Conservation (phyloP, 306 rosid genomes). For the Rosa persica region DNA sequence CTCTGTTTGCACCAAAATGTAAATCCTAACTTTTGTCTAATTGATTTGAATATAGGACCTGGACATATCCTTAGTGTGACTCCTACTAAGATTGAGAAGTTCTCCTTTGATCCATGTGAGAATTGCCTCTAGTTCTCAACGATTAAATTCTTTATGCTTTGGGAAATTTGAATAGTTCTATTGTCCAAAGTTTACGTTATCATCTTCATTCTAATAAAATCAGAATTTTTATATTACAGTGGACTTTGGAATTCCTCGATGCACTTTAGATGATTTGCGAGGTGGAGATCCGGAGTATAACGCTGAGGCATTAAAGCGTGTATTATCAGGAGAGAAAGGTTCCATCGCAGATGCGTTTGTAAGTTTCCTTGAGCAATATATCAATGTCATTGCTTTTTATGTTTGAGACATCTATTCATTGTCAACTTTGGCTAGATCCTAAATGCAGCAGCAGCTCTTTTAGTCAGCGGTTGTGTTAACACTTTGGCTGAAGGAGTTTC, state of each 20-base stretch:
- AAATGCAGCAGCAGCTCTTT: slow-evolving; percentile 84
- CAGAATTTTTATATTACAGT: slow-evolving; percentile 43
- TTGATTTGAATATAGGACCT: slow-evolving; percentile 60
- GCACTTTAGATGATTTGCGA: slow-evolving; percentile 61
- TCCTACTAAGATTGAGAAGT: slow-evolving; percentile 65
- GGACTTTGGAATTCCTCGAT: slow-evolving; percentile 87
- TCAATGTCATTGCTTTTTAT: neutral
- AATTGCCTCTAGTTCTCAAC: slow-evolving; percentile 25
- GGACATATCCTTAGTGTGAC: slow-evolving; percentile 85
- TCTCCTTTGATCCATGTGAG: slow-evolving; percentile 90
- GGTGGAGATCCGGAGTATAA: slow-evolving; percentile 85
- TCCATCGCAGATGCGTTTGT: slow-evolving; percentile 85
- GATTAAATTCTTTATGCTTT: slow-evolving; percentile 5
- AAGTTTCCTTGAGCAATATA: slow-evolving; percentile 32
- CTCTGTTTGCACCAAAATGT: neutral
- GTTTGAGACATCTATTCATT: slow-evolving; percentile 6
- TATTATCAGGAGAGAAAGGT: slow-evolving; percentile 81
- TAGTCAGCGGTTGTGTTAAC: slow-evolving; percentile 64
- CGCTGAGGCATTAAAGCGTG: slow-evolving; percentile 63
- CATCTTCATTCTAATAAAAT: neutral
- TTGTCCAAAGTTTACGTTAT: neutral
- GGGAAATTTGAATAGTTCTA: neutral
- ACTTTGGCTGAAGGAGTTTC: slow-evolving; percentile 66
- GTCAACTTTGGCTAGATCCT: slow-evolving; percentile 49
- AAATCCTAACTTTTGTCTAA: neutral